Conservation (phyloP, 495 filamentous ascomycete genomes). For the Poronia punctata region DNA sequence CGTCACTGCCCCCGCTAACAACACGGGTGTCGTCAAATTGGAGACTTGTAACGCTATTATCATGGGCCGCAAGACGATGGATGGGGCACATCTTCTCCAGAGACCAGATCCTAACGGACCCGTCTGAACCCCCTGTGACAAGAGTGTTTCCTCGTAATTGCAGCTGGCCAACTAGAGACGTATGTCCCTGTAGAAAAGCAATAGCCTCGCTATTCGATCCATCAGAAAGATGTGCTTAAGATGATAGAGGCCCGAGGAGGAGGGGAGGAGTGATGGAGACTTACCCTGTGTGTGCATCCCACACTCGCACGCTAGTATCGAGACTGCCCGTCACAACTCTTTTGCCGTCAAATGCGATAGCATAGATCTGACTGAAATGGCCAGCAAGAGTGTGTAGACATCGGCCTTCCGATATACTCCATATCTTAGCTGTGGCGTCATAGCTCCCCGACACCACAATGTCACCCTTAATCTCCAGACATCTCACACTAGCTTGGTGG, state of each 20-base stretch:
- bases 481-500: conserved; percentile 93
- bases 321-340: conserved; percentile 94
- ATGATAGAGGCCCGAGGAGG: background rate
- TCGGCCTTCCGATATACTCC: conserved; percentile 90
- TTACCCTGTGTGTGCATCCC: conserved; percentile 88
- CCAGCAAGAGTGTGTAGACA: conserved; percentile 86
- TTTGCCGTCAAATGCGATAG: conserved; percentile 90
- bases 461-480: conserved; percentile 92
- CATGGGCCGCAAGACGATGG: conserved; percentile 91
- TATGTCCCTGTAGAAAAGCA: conserved; percentile 94
- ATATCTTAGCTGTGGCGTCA: conserved; percentile 92
- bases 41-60: conserved; percentile 94
- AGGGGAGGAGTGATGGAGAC: conserved; percentile 15
- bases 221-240: conserved; percentile 15
- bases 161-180: conserved; percentile 91
- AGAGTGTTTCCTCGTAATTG: conserved; percentile 92
- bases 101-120: conserved; percentile 92
- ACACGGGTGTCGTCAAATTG: conserved; percentile 94
- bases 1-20: conserved; percentile 92
- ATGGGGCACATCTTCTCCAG: conserved; percentile 81
- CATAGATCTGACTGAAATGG: conserved; percentile 98
- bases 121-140: conserved; percentile 93
- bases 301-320: conserved; percentile 94
- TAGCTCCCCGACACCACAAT: conserved; percentile 94
- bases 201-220: conserved; percentile 56